phyloP scores from a whole-genome alignment of 768 basidiomycete genomes.

The Lactarius deliciosus region DNA sequence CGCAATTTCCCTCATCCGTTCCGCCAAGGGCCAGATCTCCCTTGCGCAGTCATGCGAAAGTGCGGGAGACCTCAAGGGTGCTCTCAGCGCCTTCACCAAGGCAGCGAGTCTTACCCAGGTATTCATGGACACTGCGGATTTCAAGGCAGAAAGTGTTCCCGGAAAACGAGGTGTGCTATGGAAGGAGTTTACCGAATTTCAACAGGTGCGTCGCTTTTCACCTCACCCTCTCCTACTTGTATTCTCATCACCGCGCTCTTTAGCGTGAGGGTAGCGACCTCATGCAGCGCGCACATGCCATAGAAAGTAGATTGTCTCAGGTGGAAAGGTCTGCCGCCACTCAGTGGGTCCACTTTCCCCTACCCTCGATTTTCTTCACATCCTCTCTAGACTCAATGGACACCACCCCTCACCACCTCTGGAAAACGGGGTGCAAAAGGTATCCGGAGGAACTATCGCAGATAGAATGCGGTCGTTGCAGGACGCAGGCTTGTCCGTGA shows the following conservation, averaged over 20 bases:
- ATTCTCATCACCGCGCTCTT: not conserved
- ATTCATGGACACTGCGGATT: conserved; percentile 61
- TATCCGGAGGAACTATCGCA: conserved; percentile 66
- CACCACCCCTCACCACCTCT: conserved; percentile 23
- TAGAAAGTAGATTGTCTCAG: conserved; percentile 49
- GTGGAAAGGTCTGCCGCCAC: conserved; percentile 42
- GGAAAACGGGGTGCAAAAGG: conserved; percentile 34
- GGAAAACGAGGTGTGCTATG: conserved; percentile 55
- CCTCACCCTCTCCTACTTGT: not conserved
- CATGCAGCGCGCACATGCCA: conserved; percentile 41
- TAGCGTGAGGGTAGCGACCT: conserved; percentile 44
- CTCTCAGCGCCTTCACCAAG: conserved; percentile 59
- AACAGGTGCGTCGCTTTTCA: conserved; percentile 49
- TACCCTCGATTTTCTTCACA: conserved; percentile 18
- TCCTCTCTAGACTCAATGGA: conserved; percentile 22
- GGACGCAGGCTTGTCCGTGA: conserved; percentile 64
- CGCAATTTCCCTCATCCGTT: conserved; percentile 57
- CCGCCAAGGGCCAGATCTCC: conserved; percentile 57
- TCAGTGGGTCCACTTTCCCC: conserved; percentile 32
- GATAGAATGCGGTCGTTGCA: conserved; percentile 78
- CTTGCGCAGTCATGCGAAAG: conserved; percentile 53
- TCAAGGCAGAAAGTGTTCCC: conserved; percentile 47
- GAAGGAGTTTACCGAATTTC: conserved; percentile 64
- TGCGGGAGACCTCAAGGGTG: conserved; percentile 59
- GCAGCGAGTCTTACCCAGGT: conserved; percentile 58